Percentiles rank a stretch among this genome's conserved stretches.
Conservation (phyloP, 2,329 filamentous ascomycete genomes). For the Neonectria punicea region DNA sequence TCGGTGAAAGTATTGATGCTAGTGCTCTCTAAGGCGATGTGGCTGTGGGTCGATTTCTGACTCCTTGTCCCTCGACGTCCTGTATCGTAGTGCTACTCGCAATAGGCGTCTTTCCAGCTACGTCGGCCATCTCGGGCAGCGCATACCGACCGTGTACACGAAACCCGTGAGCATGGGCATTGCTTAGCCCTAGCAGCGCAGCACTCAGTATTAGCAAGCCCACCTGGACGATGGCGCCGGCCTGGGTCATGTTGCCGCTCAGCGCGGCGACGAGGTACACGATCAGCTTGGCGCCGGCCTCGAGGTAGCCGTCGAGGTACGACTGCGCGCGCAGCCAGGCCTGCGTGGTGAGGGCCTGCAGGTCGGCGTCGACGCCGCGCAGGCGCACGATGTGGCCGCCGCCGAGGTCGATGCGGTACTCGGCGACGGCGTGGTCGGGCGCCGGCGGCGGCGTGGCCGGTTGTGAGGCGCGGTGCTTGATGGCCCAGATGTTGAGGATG, state of each 20-base stretch:
- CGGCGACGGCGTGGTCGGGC: constrained; percentile 40
- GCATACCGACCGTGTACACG: constrained; percentile 63
- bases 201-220: constrained; percentile 63
- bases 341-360: constrained; percentile 68
- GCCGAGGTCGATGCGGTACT: constrained; percentile 64
- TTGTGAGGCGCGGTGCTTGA: constrained; percentile 59
- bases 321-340: constrained; percentile 66
- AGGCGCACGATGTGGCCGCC: constrained; percentile 63
- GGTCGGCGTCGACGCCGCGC: constrained; percentile 63
- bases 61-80: not conserved
- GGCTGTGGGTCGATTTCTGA: not conserved
- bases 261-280: constrained; percentile 68
- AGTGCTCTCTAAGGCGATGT: not conserved
- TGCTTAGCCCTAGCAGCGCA: constrained; percentile 64
- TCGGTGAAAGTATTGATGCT: not conserved
- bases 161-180: constrained; percentile 58
- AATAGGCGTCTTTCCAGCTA: not conserved
- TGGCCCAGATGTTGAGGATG: constrained; percentile 64
- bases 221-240: constrained; percentile 63
- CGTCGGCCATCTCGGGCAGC: constrained; percentile 34
- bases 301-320: constrained; percentile 60
- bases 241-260: constrained; percentile 64
- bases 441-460: not conserved
- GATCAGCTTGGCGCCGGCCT: constrained; percentile 64
- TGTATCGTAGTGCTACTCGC: constrained; percentile 1